Evolutionary conservation across 179 eudicot genomes (phyloP), one percentile per base, ranked within the genome.

Genomic region (Patellifolia procumbens): DNA sequence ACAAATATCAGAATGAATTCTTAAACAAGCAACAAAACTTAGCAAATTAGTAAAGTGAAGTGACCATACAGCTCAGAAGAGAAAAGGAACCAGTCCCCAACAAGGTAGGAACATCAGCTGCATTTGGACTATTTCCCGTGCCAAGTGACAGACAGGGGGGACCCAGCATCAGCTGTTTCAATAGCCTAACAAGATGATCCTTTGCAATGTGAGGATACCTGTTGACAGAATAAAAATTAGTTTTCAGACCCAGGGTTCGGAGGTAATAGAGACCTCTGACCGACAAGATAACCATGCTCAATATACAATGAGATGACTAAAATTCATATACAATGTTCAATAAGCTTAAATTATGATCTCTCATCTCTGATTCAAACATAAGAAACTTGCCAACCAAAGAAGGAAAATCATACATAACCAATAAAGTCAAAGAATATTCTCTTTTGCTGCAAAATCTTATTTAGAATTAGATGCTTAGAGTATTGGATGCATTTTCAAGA

Each of bases 181-280:
- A 84, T 84, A 92, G 97, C 91, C 85, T 92, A 78, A 92, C 94
- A 87, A 94, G 88, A 82, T 94, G 98, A 86, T 92, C 97, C 79
- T 82, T 94, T 74, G 83, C 85, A 37, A 92, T 78, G 80, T 90
- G 94, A 74, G 98, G 87, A 85, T 88, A 89, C 91, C 98, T 94
- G 83, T 73, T 76, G 75, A 61, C 34, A 76, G 58, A 39, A 69
- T 55, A 28, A 58, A 17, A 63, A 45, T 32, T 51, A 65, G 42
- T 39, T 66, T 55, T 76, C 55, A 76, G 39, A n/a, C 2, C 28
- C 17, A 7, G 45, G 61, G 31, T 51, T n/a, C 24, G 43, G 9
- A 22, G 58, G 16, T 51, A 62, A 42, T 56, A 52, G 52, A 42
- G 73, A 74, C 59, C 13, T 62, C 55, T 63, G 51, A 73, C 32